Base-by-base conservation (phyloP, 306 rosid genomes). In the Vigna mungo region DNA sequence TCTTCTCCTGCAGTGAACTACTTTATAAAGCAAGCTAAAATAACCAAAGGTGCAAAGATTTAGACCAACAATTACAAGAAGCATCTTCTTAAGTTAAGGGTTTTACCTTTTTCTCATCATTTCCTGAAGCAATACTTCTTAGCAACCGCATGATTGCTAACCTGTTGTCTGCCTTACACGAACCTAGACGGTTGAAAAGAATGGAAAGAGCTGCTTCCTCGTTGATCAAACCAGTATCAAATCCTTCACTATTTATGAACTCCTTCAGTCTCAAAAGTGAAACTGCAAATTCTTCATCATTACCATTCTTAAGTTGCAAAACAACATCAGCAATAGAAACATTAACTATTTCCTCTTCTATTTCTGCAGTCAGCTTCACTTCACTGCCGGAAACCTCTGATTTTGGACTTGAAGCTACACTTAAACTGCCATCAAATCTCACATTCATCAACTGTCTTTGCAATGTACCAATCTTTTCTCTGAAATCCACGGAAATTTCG, bases 1-100 rank as follows among this genome's bases (percentile, higher is more conserved):
- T 89, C 85, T 84, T 89, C 80, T 92, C 96, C 98, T 94, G 96
- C 87, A 85, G 54, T 54, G 75, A 76, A 84, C 69, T 71, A 78
- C 39, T 36, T 66, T 55, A 73, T 78, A 65, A 43, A 66, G 64
- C 84, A 53, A 80, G 86, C 72, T 47, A 77, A 71, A 79, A 30
- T 54, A 75, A 25, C 60, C 20, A 79, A 9, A 53, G 25, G 52
- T n/a, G 16, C 66, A 74, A 9, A 37, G 16, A 15, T 58, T 65
- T 79, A 64, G 51, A 62, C 21, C 43, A 60, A 25, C 3, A 23
- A 52, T 67, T 81, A n/a, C 46, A 8, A 11, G 14, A 72, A 46
- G 36, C 21, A 46, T 73, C 16, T 46, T 18, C 74, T 68, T 23
- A 37, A 47, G 17, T 46, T 23, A 34, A 72, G 32, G 15, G 74